A percentile compares a stretch with the other conserved stretches of the same genome.
These are phyloP conservation scores for Teratosphaeria pseudoeucalypti DNA, from an alignment of 2,329 filamentous ascomycete species.

Conservation along the genomic window DNA sequence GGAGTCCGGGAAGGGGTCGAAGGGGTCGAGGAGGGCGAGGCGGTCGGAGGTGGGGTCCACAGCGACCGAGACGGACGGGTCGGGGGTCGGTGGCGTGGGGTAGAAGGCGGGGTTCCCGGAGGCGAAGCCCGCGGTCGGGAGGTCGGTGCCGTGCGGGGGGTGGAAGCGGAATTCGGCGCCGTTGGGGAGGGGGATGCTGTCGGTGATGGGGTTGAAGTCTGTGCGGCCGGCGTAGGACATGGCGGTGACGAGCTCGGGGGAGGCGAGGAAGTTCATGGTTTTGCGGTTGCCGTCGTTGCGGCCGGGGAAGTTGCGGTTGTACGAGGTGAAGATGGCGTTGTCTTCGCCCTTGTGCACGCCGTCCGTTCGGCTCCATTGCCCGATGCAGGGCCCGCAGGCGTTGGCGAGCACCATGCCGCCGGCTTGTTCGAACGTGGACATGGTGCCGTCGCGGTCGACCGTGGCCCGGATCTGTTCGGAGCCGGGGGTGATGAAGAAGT, in stretches of 20 bases:
- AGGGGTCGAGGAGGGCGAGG: conserved; percentile 83
- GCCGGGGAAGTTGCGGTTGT: conserved; percentile 96
- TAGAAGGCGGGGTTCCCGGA: conserved; percentile 64
- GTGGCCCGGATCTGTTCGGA: conserved; percentile 96
- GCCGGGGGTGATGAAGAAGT: conserved; percentile 93
- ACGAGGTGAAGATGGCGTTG: conserved; percentile 93
- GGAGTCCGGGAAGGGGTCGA: conserved; percentile 62
- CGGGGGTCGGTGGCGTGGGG: conserved; percentile 61
- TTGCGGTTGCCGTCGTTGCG: conserved; percentile 93
- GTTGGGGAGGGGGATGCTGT: conserved; percentile 67
- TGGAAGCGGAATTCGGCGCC: conserved; percentile 75
- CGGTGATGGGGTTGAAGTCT: conserved; percentile 92
- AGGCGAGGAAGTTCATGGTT: conserved; percentile 98
- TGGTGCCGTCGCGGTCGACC: conserved; percentile 75
- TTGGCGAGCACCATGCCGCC: conserved; percentile 88
- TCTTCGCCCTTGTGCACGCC: conserved; percentile 70
- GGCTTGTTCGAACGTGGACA: conserved; percentile 74
- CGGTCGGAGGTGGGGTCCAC: conserved; percentile 83
- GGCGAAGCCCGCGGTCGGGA: conserved; percentile 67
- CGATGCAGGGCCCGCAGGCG: conserved; percentile 57
- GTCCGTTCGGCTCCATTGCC: conserved; percentile 90
- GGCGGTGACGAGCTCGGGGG: conserved; percentile 90
- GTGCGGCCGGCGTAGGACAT: conserved; percentile 89
- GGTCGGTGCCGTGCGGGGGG: conserved; percentile 53
- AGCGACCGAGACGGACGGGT: conserved; percentile 59